These are phyloP conservation scores for Lasiosphaeria hispida DNA, from an alignment of 495 filamentous ascomycete species.

Conservation along the genomic window DNA sequence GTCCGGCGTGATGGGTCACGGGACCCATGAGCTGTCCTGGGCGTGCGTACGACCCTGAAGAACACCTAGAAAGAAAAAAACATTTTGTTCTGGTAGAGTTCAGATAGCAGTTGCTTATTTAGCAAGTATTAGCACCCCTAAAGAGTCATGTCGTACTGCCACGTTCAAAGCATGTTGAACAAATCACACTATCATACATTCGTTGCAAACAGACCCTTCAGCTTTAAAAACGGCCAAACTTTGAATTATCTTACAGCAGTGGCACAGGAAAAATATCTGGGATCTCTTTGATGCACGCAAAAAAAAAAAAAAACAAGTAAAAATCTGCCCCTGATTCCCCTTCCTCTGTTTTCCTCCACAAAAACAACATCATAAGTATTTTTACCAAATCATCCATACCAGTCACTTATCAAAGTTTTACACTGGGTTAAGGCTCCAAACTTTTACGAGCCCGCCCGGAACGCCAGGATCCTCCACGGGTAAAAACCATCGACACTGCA, in stretches of 20 bases:
- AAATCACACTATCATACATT: constrained; percentile 15
- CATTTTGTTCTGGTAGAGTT: too few relatives aligned
- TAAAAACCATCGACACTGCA: constrained; percentile 19
- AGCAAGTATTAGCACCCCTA: too few relatives aligned
- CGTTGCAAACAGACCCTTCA: neutral
- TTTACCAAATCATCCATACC: neutral
- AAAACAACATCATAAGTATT: neutral
- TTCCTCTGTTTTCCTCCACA: neutral
- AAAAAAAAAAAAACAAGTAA: neutral
- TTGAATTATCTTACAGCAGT: constrained; percentile 20
- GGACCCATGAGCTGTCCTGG: too few relatives aligned
- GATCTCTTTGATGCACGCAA: neutral
- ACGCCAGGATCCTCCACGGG: constrained; percentile 11
- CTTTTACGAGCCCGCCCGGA: constrained; percentile 12
- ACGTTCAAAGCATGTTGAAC: neutral
- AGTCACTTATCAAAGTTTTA: neutral
- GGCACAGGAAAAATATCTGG: constrained; percentile 6
- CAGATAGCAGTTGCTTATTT: too few relatives aligned
- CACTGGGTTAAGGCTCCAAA: constrained; percentile 7
- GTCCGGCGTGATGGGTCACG: too few relatives aligned
- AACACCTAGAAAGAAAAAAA: too few relatives aligned
- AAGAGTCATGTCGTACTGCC: too few relatives aligned
- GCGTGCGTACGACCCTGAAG: too few relatives aligned
- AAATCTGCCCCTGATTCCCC: neutral
- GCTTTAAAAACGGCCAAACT: neutral